A percentile compares a stretch with the other conserved stretches of the same genome.
Conservation (phyloP, 202 grass and related monocot species). For the Zizania palustris region DNA sequence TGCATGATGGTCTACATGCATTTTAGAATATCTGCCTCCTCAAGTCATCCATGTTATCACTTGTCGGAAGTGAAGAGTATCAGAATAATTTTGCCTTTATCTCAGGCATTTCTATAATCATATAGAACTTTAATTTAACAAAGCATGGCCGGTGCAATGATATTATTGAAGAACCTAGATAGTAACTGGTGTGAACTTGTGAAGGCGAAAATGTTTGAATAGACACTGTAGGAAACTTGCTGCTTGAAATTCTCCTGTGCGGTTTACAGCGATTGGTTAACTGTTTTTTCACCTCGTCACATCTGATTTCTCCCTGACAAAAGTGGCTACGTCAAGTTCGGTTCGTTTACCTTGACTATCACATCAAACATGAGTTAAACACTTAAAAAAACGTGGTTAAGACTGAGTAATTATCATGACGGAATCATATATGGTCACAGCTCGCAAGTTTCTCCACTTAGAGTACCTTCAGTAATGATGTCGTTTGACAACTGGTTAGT, state of each 20-base stretch:
- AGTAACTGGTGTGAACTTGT: not conserved
- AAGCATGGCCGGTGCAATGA: slow-evolving; percentile 50
- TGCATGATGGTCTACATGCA: slow-evolving; percentile 18
- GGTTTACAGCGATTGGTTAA: slow-evolving; percentile 30
- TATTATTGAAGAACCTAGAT: slow-evolving; percentile 29
- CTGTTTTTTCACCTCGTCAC: slow-evolving; percentile 17
- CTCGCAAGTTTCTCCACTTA: slow-evolving; percentile 3
- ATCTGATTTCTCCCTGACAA: slow-evolving; percentile 29
- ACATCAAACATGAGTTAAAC: slow-evolving; percentile 37
- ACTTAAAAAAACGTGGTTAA: slow-evolving; percentile 23
- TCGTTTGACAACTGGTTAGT: not conserved
- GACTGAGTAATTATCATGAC: slow-evolving; percentile 35
- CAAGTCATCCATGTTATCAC: slow-evolving; percentile 36
- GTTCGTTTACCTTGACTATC: slow-evolving; percentile 29
- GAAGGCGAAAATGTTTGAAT: slow-evolving; percentile 11
- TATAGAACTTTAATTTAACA: slow-evolving; percentile 39
- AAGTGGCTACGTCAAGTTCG: slow-evolving; percentile 12
- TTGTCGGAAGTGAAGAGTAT: slow-evolving; percentile 8
- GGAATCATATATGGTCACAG: not conserved
- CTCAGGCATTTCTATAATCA: slow-evolving; percentile 8
- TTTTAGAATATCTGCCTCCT: slow-evolving; percentile 29
- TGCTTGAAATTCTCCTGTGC: slow-evolving; percentile 14
- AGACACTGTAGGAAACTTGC: not conserved
- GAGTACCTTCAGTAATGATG: not conserved
- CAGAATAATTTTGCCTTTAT: slow-evolving; percentile 30